Conservation (phyloP, 208 protist genomes). For the Phytomonas francai region DNA sequence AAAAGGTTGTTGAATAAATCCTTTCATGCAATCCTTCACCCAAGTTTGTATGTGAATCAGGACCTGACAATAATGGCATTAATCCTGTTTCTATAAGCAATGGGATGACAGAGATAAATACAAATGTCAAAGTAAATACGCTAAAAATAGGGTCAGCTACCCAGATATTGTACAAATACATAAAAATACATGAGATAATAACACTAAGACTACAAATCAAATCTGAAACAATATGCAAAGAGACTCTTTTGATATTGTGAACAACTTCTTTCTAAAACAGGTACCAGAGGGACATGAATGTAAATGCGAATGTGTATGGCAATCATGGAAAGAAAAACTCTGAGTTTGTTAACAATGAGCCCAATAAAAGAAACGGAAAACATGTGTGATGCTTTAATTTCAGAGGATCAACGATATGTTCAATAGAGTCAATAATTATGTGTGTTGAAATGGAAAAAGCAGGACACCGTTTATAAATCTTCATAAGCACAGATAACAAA, state of each 20-base stretch:
- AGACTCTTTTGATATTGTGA: slow-evolving; percentile 82
- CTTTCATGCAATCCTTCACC: slow-evolving; percentile 13
- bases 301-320: slow-evolving; percentile 46
- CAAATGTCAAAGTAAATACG: slow-evolving; percentile 50
- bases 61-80: slow-evolving; percentile 47
- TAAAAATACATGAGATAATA: slow-evolving; percentile 72
- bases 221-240: slow-evolving; percentile 87
- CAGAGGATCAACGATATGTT: slow-evolving; percentile 70
- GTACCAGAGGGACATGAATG: slow-evolving; percentile 40
- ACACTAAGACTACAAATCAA: slow-evolving; percentile 81
- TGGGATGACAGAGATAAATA: slow-evolving; percentile 67
- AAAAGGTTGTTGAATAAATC: slow-evolving; percentile 19
- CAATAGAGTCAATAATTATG: slow-evolving; percentile 73
- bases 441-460: slow-evolving; percentile 71
- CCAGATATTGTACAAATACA: slow-evolving; percentile 43
- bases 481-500: slow-evolving; percentile 70
- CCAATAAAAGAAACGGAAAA: slow-evolving; percentile 75
- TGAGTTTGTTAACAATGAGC: slow-evolving; percentile 76
- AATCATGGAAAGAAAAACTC: slow-evolving; percentile 82
- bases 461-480: slow-evolving; percentile 86
- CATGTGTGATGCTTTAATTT: slow-evolving; percentile 70
- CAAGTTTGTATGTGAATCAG: slow-evolving; percentile 20
- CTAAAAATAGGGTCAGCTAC: slow-evolving; percentile 78
- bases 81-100: slow-evolving; percentile 72
- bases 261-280: slow-evolving; percentile 28